A percentile compares a stretch with the other conserved stretches of the same genome.
Conservation (phyloP, 768 basidiomycete species). For the Leucosporidium creatinivorum region DNA sequence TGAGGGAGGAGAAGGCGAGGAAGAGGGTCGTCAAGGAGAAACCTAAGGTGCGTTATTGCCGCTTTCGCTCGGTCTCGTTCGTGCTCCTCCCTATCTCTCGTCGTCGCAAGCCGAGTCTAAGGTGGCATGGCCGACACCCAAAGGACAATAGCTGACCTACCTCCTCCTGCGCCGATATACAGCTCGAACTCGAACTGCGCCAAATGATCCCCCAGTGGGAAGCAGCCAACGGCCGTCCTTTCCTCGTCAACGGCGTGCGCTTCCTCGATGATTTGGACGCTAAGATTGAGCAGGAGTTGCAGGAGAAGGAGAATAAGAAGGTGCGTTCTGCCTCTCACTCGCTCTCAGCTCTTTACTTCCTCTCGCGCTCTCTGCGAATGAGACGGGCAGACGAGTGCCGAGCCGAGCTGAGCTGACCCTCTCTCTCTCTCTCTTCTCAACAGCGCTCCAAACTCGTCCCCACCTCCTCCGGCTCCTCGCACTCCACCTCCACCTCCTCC, state of each 20-base stretch:
- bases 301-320: slow-evolving; percentile 58
- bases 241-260: slow-evolving; percentile 76
- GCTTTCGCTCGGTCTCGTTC: no score
- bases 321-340: neutral
- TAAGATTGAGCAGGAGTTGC: slow-evolving; percentile 55
- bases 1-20: slow-evolving; percentile 94
- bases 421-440: slow-evolving; percentile 4
- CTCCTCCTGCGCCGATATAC: neutral
- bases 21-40: slow-evolving; percentile 89
- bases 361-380: neutral
- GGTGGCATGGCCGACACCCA: no score
- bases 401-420: neutral
- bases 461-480: neutral
- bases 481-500: neutral
- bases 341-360: neutral
- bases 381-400: neutral
- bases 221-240: slow-evolving; percentile 59
- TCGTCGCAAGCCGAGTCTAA: no score
- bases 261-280: slow-evolving; percentile 73
- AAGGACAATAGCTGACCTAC: neutral
- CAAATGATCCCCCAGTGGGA: slow-evolving; percentile 79
- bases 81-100: no score
- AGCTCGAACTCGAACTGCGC: slow-evolving; percentile 87
- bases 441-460: neutral
- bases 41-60: slow-evolving; percentile 59